Base-by-base conservation (phyloP, 179 eudicot genomes). In the Patellifolia procumbens region DNA sequence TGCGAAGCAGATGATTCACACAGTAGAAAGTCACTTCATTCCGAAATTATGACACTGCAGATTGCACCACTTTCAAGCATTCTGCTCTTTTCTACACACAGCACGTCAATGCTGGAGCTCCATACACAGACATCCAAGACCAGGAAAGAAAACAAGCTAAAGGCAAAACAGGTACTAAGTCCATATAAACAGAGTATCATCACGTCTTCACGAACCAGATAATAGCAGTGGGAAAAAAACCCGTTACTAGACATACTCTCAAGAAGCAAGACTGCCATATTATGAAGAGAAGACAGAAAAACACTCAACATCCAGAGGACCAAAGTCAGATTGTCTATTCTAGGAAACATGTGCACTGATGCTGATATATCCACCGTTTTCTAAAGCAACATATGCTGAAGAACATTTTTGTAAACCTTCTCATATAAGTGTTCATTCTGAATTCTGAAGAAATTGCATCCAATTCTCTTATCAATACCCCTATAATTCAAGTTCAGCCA, bases 41-140 rank as follows among this genome's bases (percentile, higher is more conserved):
- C 43, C 1, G 4, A 39, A 39, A 39, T 39, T 8, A 39, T 39
- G 43, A 39, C 43, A 1, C 72, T 7, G 62, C n/a, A n/a, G n/a
- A n/a, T n/a, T n/a, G n/a, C 24, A 26, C 17, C 31, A 78, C 13
- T 28, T 53, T 42, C 71, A 55, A 72, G 55, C 35, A 60, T 59
- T 45, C 49, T 43, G 35, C 42, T 31, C 63, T 56, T 24, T 24
- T 34, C 39, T 61, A 61, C 1, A 28, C 3, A 15, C 11, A 61
- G 8, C 20, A 29, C 66, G 29, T 15, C 37, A 60, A 31, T 9
- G 34, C 34, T 15, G 0, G 9, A 71, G 12, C 3, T 49, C 55
- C 20, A 29, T 0, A 70, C 1, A 12, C 61, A 70, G 20, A 59
- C 35, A 59, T 59, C 17, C 64, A 26, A 63, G 46, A 34, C 17